Evolutionary conservation across 208 protist species (phyloP), one percentile per base, ranked within the genome.

Genomic region (Wallacemonas rigidus): DNA sequence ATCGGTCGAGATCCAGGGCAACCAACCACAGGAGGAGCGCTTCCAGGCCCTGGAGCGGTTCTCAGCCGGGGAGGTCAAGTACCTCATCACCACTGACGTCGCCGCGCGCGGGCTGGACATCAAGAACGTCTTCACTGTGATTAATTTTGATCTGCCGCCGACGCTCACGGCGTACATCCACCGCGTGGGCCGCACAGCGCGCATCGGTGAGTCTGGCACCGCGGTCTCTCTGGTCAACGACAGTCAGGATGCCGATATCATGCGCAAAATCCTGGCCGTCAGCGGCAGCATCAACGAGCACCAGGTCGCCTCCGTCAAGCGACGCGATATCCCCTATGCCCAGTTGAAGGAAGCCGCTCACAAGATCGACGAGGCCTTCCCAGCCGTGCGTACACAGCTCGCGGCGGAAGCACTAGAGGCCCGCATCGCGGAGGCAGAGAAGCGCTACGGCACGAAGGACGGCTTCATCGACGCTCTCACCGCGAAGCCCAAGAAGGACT

Each of bases 161-260:
- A 96, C 98, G 60, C 91, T 98, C 3, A 99, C 99, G 53, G 97
- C 98, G 50, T 99, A 99, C 81, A 98, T 99, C 56, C 98, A 99
- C 77, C 91, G 98, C 53, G 98, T 99, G 2, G 98, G 98, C 50
- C 86, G 98, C 69, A 99, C 98, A 12, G 98, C 98, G 2, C 87
- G 98, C 71, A 98, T 98, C 38, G 98, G 98, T 2, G 79, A 88
- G 9, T 85, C 81, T 15, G 98, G 98, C 53, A 89, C 85, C 35
- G 93, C 98, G 1, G 92, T 99, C 8, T 98, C 98, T 0, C 80
- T 99, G 2, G 98, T 99, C 9, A 74, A 97, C 65, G 93, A 95
- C 65, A 43, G 58, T 3, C 73, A 71, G 48, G 90, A 97, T 71
- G 82, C 85, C 7, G 88, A 91, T 36, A 87, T 97, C 41, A 96